phyloP scores from a whole-genome alignment of 2,329 filamentous ascomycete genomes.

The Monosporascus sp. region DNA sequence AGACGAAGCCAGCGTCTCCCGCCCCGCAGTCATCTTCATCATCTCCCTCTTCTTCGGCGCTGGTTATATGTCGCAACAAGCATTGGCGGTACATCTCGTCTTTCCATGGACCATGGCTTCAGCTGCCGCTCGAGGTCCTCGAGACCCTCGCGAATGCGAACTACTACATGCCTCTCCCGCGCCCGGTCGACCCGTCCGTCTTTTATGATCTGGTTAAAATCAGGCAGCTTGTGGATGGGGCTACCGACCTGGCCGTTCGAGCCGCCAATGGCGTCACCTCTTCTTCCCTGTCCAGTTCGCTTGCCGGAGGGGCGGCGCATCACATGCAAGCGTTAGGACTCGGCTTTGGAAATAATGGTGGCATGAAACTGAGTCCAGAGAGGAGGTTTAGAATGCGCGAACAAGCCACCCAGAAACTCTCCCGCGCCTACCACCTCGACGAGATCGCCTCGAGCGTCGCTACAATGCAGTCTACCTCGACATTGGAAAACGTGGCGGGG shows the following conservation, averaged over 20 bases:
- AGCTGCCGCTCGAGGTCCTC: conserved; percentile 73
- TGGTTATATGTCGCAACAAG: conserved; percentile 64
- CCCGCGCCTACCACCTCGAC: conserved; percentile 72
- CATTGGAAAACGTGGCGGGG: conserved; percentile 70
- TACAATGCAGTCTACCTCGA: conserved; percentile 75
- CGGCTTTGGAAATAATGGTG: conserved; percentile 54
- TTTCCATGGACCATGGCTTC: conserved; percentile 79
- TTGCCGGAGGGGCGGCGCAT: conserved; percentile 37
- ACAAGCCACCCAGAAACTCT: conserved; percentile 72
- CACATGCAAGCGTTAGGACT: conserved; percentile 41
- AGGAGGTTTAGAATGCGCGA: conserved; percentile 75
- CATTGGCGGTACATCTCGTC: conserved; percentile 84
- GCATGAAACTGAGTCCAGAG: conserved; percentile 68
- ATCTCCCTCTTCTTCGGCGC: conserved; percentile 40
- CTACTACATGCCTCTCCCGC: conserved; percentile 70
- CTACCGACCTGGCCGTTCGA: conserved; percentile 70
- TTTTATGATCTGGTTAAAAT: conserved; percentile 85
- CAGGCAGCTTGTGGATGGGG: conserved; percentile 72
- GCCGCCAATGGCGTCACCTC: conserved; percentile 70
- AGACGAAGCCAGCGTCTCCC: conserved; percentile 8
- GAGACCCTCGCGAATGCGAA: conserved; percentile 75
- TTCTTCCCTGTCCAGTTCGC: conserved; percentile 52
- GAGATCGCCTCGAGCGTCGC: conserved; percentile 80
- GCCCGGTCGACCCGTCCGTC: conserved; percentile 71
- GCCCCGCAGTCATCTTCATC: conserved; percentile 12